Base-by-base conservation (phyloP, 306 rosid species). In the Cucurbita ficifolia region DNA sequence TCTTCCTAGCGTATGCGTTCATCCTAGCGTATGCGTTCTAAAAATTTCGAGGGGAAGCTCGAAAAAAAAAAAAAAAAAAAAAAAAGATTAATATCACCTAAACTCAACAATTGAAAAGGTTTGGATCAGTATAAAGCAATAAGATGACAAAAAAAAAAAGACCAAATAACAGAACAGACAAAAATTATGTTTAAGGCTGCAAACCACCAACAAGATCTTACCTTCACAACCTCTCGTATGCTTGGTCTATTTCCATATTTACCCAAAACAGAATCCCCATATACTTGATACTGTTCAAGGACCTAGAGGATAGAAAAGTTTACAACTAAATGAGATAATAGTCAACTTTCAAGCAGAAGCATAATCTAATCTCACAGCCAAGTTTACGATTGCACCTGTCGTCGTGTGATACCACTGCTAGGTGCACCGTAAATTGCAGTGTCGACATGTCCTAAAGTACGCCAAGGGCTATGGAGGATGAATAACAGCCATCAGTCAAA, bases 201-300 rank as follows among this genome's bases (percentile, higher is more conserved):
- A 29, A 29, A 29, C 33, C 3, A 29, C 33, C 3, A 29, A 29
- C 33, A 29, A 29, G 33, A 29, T 29, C 33, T 60, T 74, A 94
- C 97, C 98, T 85, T 94, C 78, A 83, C 85, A 64, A 94, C 83
- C 38, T 94, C 97, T 71, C 98, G 88, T 45, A 94, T 79, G 40
- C 78, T 79, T 72, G 99, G 99, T 65, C 82, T 81, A 16, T 35
- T 81, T 62, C 99, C 97, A 82, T 94, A 85, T 82, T 62, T 79
- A 72, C 80, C 80, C 87, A 94, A 72, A 70, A 88, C 88, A 7
- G 99, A 80, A 64, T 94, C 97, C 76, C 97, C 99, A 64, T 94
- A 94, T 12, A 72, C 88, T 87, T 89, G 87, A 82, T 89, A 94
- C 77, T 90, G 85, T 79, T 86, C 90, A 14, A 94, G 82, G 77